phyloP scores from a whole-genome alignment of 257 asterid genomes.

The Craterostigma plantagineum region DNA sequence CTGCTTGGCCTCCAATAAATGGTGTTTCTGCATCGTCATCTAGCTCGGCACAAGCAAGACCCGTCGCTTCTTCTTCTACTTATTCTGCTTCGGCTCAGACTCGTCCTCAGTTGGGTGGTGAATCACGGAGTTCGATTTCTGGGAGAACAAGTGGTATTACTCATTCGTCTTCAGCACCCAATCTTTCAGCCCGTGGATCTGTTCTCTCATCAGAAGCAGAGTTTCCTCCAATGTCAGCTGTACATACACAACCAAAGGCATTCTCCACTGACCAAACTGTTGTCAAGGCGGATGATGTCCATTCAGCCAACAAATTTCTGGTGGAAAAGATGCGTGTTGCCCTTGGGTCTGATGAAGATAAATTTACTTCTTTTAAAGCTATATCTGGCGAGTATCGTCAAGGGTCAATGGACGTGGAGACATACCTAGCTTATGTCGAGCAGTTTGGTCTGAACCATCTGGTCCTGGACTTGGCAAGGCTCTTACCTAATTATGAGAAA shows the following conservation, averaged over 20 bases:
- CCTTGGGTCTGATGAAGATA: constrained; percentile 53
- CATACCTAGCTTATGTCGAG: constrained; percentile 50
- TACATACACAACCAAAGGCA: constrained; percentile 23
- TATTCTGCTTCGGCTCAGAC: constrained; percentile 26
- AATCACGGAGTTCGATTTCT: constrained; percentile 31
- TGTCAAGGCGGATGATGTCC: constrained; percentile 41
- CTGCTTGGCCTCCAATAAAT: constrained; percentile 42
- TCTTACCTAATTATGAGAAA: constrained; percentile 63
- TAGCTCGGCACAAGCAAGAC: constrained; percentile 27
- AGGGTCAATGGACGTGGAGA: constrained; percentile 52
- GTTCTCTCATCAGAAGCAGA: no score
- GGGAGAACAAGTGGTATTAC: constrained; percentile 22
- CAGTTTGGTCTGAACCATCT: constrained; percentile 93
- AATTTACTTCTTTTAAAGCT: constrained; percentile 52
- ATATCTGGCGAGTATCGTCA: constrained; percentile 67
- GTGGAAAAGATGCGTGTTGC: constrained; percentile 73
- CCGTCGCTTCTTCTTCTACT: constrained; percentile 18
- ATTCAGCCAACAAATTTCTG: constrained; percentile 63
- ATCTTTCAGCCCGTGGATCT: no score
- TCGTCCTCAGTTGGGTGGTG: constrained; percentile 22
- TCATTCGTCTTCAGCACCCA: constrained; percentile 82
- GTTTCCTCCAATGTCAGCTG: constrained; percentile 74
- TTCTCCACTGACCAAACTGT: constrained; percentile 16
- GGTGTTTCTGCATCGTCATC: constrained; percentile 38
- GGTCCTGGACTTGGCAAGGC: constrained; percentile 63